Percentiles rank a stretch among this genome's conserved stretches.
phyloP scores from a whole-genome alignment of 202 grass and related monocot genomes.

The Bolboschoenoplectus hybrid region DNA sequence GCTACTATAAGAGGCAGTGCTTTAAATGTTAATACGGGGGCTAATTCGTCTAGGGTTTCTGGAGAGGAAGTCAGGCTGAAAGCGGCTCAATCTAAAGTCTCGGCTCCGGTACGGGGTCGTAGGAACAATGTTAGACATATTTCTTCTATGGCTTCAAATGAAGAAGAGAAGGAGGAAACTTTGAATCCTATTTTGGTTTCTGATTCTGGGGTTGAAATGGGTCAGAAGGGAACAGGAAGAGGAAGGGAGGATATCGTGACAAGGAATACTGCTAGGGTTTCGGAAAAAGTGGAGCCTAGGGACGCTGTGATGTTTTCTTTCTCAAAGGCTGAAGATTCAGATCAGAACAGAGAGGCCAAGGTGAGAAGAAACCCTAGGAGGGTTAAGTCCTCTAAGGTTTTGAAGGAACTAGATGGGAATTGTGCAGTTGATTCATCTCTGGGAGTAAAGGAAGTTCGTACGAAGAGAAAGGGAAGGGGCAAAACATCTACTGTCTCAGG shows the following conservation, averaged over 20 bases:
- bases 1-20: not conserved
- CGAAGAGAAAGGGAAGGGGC: conserved; percentile 13
- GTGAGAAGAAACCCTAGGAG: conserved; percentile 36
- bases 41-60: conserved; percentile 27
- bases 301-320: not conserved
- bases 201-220: conserved; percentile 9
- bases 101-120: conserved; percentile 3
- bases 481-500: not conserved
- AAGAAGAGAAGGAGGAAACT: not conserved
- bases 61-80: not conserved
- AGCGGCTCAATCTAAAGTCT: conserved; percentile 21
- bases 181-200: not conserved
- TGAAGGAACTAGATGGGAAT: conserved; percentile 36
- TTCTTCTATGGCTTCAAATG: not conserved
- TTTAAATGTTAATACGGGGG: not conserved
- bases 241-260: not conserved
- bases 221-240: conserved; percentile 31
- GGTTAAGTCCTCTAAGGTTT: conserved; percentile 32
- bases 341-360: conserved; percentile 7
- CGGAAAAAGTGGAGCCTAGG: not conserved
- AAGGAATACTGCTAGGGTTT: conserved; percentile 14
- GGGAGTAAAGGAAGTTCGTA: not conserved
- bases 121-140: not conserved
- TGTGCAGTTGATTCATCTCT: conserved; percentile 2
- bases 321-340: conserved; percentile 5